Conservation (phyloP, 1,139 yeast genomes). For the Suhomyces terraborum region DNA sequence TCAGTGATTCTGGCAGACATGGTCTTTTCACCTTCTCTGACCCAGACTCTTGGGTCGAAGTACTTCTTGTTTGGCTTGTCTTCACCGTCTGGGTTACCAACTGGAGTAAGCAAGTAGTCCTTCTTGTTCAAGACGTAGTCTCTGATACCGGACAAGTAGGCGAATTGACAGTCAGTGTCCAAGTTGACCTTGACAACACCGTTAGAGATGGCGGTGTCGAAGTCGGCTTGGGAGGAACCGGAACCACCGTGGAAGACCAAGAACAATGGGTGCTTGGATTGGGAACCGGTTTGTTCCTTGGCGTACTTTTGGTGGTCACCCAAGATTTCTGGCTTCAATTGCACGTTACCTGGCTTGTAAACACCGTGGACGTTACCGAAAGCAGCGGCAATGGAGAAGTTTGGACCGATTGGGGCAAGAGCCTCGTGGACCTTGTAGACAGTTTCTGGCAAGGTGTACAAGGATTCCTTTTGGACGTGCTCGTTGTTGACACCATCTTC, state of each 20-base stretch:
- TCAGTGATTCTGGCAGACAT: constrained; percentile 83
- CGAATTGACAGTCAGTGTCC: constrained; percentile 98
- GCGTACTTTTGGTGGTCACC: constrained; percentile 95
- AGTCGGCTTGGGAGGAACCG: constrained; percentile 92
- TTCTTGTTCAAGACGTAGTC: constrained; percentile 94
- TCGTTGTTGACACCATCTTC: constrained; percentile 99
- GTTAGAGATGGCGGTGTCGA: constrained; percentile 82
- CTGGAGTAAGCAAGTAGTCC: constrained; percentile 85
- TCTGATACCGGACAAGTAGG: constrained; percentile 95
- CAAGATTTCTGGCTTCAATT: constrained; percentile 86
- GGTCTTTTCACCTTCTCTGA: constrained; percentile 99
- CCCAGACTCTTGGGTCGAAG: constrained; percentile 99
- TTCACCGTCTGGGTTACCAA: constrained; percentile 99
- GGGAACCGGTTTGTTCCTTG: constrained; percentile 59
- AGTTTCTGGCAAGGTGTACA: constrained; percentile 96
- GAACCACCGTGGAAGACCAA: constrained; percentile 99
- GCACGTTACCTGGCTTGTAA: constrained; percentile 98
- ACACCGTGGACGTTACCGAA: constrained; percentile 99
- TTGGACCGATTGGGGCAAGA: constrained; percentile 87
- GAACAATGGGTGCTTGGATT: constrained; percentile 76
- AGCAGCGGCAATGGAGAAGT: constrained; percentile 99
- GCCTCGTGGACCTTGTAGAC: constrained; percentile 91
- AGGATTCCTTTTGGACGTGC: constrained; percentile 79
- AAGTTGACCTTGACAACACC: constrained; percentile 99
- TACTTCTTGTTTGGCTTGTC: constrained; percentile 99